Conservation (phyloP, 257 asterid species). For the Cordia subcordata region DNA sequence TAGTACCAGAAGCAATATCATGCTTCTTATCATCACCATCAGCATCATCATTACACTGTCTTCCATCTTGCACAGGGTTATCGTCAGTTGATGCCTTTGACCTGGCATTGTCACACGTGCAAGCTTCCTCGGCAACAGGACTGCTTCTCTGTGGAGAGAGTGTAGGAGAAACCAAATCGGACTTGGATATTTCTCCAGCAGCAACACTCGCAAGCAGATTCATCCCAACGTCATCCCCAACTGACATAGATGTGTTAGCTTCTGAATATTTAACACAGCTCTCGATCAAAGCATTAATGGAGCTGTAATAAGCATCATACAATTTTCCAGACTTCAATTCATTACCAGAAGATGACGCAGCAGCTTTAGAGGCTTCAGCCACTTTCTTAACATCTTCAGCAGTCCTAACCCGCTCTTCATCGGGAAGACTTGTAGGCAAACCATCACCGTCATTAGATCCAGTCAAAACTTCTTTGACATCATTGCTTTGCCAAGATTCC, state of each 20-base stretch:
- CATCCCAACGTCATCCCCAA: slow-evolving; percentile 86
- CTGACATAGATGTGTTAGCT: slow-evolving; percentile 55
- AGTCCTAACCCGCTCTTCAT: slow-evolving; percentile 48
- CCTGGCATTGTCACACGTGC: slow-evolving; percentile 42
- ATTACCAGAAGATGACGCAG: slow-evolving; percentile 27
- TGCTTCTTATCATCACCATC: slow-evolving; percentile 33
- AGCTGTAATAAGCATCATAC: slow-evolving; percentile 62
- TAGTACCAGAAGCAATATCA: slow-evolving; percentile 22
- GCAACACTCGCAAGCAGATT: slow-evolving; percentile 98
- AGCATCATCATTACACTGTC: slow-evolving; percentile 20
- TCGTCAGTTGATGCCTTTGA: slow-evolving; percentile 36
- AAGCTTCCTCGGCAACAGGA: slow-evolving; percentile 38
- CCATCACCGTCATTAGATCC: slow-evolving; percentile 51
- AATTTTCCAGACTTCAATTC: slow-evolving; percentile 38
- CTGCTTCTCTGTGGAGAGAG: slow-evolving; percentile 45
- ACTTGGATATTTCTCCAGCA: slow-evolving; percentile 69
- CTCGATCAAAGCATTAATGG: slow-evolving; percentile 93
- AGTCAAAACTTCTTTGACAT: slow-evolving; percentile 38
- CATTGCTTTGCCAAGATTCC: slow-evolving; percentile 44
- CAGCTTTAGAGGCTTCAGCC: slow-evolving; percentile 25
- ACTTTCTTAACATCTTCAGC: slow-evolving; percentile 34
- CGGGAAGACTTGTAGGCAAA: slow-evolving; percentile 37
- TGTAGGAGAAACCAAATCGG: slow-evolving; percentile 48
- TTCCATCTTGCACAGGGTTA: slow-evolving; percentile 15
- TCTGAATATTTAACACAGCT: slow-evolving; percentile 84